Base-by-base conservation (phyloP, 192 early-diverging fungal genomes). In the Coemansia sp. region DNA sequence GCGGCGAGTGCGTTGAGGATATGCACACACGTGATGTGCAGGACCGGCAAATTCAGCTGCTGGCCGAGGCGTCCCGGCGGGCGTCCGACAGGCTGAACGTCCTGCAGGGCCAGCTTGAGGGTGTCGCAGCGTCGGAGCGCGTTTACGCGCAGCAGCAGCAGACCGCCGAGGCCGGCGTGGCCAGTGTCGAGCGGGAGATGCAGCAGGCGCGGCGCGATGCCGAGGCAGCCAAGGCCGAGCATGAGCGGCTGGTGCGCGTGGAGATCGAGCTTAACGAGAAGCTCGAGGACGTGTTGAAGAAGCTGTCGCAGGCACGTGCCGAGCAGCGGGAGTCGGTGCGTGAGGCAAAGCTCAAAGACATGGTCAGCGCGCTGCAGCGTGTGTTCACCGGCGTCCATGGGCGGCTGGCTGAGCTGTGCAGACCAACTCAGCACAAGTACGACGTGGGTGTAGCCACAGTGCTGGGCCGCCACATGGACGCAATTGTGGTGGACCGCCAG, bases 401-500 rank as follows among this genome's bases (percentile, higher is more conserved):
- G 4, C 84, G 93, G 27, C 63, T 99, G 44, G 52, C 87, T 0
- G 94, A 99, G 70, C 82, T 99, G 28, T 94, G 93, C 77, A 86
- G 88, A 56, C 95, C 98, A 5, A 95, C 86, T 11, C 93, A 98
- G 64, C 82, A 91, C 44, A 93, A 96, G 68, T 98, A 94, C 69
- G 91, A 94, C 46, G 61, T 84, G 0, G 92, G 93, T 5, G 86
- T 95, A 1, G 87, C 92, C 0, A 90, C 92, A 3, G 89, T 92
- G 28, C 77, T 99, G 8, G 96, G 96, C 5, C 81, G 91, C 27
- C 90, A 97, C 58, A 82, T 96, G 79, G 98, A 99, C 58, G 85
- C 98, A 5, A 90, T 99, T 58, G 89, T 98, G 3, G 96, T 98
- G 3, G 96, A 98, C 58, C 85, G 82, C 40, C 86, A 98, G 73